Conservation (phyloP, 805 yeast species). For the Candida incommunis region DNA sequence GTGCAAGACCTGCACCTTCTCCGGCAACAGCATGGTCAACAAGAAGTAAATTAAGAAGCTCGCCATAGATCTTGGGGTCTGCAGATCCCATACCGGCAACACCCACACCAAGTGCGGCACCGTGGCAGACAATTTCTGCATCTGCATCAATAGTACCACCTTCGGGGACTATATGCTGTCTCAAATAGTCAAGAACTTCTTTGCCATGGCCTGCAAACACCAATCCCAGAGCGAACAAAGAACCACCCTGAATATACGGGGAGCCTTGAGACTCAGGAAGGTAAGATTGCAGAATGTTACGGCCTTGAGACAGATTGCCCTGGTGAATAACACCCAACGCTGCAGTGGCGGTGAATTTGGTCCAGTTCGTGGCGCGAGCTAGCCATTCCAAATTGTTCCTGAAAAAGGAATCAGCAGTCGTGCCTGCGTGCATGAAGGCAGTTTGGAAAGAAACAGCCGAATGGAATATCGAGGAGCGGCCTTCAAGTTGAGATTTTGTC, state of each 20-base stretch:
- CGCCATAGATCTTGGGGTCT: constrained; percentile 60
- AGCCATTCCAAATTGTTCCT: constrained; percentile 89
- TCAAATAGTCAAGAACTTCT: constrained; percentile 61
- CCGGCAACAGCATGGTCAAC: constrained; percentile 90
- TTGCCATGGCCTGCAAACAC: constrained; percentile 94
- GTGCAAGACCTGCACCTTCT: constrained; percentile 89
- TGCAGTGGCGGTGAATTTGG: constrained; percentile 94
- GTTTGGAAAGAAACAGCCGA: constrained; percentile 90
- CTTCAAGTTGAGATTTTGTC: constrained; percentile 71
- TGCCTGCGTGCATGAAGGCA: constrained; percentile 91
- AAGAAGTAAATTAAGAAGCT: constrained; percentile 68
- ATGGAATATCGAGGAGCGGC: constrained; percentile 87
- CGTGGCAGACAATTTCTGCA: constrained; percentile 80
- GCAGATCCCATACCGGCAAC: constrained; percentile 93
- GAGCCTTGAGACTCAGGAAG: constrained; percentile 70
- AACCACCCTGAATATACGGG: constrained; percentile 89
- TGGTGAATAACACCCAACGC: constrained; percentile 95
- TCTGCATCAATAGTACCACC: constrained; percentile 31
- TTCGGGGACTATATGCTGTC: constrained; percentile 46
- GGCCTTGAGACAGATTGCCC: constrained; percentile 87
- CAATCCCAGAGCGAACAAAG: constrained; percentile 82
- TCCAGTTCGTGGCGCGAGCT: constrained; percentile 97
- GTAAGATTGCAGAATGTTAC: constrained; percentile 75
- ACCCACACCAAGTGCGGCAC: constrained; percentile 91
- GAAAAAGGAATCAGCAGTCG: constrained; percentile 87